Evolutionary conservation across 2,329 filamentous ascomycete species (phyloP), one percentile per base, ranked within the genome.

Genomic region (Fusarium metavorans): DNA sequence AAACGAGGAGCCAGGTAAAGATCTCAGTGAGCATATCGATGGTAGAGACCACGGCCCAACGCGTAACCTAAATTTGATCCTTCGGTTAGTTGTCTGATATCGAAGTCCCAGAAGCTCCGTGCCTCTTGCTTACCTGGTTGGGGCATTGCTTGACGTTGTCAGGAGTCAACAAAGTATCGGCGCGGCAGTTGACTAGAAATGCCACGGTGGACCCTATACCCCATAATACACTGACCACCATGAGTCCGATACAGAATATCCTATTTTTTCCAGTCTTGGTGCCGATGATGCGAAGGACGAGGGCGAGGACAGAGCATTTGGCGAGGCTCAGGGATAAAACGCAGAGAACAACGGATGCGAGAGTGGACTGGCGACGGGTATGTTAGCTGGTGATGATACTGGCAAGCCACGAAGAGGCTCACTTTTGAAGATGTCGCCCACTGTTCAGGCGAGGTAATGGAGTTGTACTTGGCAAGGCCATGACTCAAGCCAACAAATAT

Each of bases 291-390:
- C 75, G 75, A 14, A 74, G 66, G 5, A 77, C 60, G 4, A 77
- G 75, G 9, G 75, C 75, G 35, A 77, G 75, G 1, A 77, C 60
- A 0, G 75, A 77, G 8, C 73, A 76, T 37, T 77, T 77, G 0
- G 75, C 68, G 5, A 77, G 34, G 11, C 62, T 54, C 0, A 77
- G 10, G 7, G 61, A 27, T 2, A 76, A 2, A 18, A 76, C 58
- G 25, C 25, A 62, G 2, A 77, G 65, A 1, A 77, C 65, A 5
- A 50, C 43, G 7, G 75, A 64, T 0, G 71, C 71, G 1, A 76
- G 34, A 11, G 71, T 70, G 8, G 62, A 67, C 75, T 77, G 20
- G 2, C 0, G 23, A 4, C 5, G 48, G 10, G 3, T 3, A 1
- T 20, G 59, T 76, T 16, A 76, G 68, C n/a, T 34, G 13, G 20